A percentile compares a stretch with the other conserved stretches of the same genome.
phyloP scores from a whole-genome alignment of 441 rosid genomes.

The Populus hybrid region DNA sequence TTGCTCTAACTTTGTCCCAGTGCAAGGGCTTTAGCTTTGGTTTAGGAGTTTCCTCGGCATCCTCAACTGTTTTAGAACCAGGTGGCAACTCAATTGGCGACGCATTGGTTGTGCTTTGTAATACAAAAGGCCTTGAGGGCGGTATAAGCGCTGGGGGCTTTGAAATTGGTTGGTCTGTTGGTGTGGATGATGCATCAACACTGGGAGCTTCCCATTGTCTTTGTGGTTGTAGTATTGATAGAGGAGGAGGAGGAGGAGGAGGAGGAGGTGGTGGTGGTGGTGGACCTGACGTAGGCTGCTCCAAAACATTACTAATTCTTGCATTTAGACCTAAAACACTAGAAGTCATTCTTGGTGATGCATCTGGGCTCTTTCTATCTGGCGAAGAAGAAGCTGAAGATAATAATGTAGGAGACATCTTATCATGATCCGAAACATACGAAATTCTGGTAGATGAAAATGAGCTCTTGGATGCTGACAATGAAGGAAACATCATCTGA shows the following conservation, averaged over 20 bases:
- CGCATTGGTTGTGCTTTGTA: conserved; percentile 40
- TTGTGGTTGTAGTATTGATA: conserved; percentile 39
- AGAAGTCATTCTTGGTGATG: conserved; percentile 32
- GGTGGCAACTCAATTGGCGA: conserved; percentile 51
- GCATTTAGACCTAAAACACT: conserved; percentile 31
- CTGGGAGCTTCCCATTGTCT: conserved; percentile 34
- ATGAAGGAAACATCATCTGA: conserved; percentile 28
- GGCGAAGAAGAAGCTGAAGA: conserved; percentile 26
- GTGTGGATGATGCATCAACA: conserved; percentile 25
- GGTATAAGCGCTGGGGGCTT: conserved; percentile 62
- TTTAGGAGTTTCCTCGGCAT: conserved; percentile 54
- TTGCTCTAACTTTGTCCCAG: conserved; percentile 99
- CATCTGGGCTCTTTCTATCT: conserved; percentile 33
- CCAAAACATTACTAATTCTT: conserved; percentile 28
- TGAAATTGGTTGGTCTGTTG: conserved; percentile 38
- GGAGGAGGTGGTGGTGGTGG: conserved; percentile 17
- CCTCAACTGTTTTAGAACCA: conserved; percentile 30
- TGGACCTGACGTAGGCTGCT: conserved; percentile 30
- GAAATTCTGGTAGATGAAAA: conserved; percentile 28
- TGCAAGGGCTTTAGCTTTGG: conserved; percentile 91
- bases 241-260: conserved; percentile 22
- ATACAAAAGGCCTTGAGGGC: conserved; percentile 80
- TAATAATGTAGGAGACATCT: conserved; percentile 13
- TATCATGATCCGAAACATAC: conserved; percentile 15
- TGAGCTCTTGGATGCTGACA: conserved; percentile 31